Conservation (phyloP, 2,329 filamentous ascomycete genomes). For the Cladophialophora psammophila region DNA sequence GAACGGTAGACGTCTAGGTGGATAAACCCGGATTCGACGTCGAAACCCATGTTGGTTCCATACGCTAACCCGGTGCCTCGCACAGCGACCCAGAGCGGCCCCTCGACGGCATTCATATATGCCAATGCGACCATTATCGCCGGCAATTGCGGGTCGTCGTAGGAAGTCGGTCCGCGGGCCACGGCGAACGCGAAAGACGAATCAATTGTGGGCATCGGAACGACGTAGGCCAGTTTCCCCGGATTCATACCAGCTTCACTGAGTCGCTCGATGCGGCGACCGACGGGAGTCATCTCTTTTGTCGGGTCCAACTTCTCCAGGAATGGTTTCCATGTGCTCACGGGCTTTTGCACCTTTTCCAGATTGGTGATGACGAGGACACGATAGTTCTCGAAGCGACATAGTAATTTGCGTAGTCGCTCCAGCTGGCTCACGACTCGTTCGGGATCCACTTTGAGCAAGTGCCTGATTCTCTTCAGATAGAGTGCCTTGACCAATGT, state of each 20-base stretch:
- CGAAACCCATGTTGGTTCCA: constrained; percentile 78
- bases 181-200: constrained; percentile 86
- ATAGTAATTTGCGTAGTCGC: constrained; percentile 75
- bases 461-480: constrained; percentile 81
- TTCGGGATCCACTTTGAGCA: constrained; percentile 78
- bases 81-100: constrained; percentile 91
- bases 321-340: constrained; percentile 78
- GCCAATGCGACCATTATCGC: constrained; percentile 86
- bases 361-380: constrained; percentile 84
- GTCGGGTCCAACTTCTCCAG: constrained; percentile 59
- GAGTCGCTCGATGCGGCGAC: constrained; percentile 73
- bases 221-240: constrained; percentile 76
- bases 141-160: constrained; percentile 77
- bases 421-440: constrained; percentile 80
- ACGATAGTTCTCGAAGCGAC: constrained; percentile 85
- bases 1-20: constrained; percentile 89
- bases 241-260: constrained; percentile 76
- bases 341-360: constrained; percentile 73
- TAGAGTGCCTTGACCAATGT: constrained; percentile 88
- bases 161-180: constrained; percentile 75
- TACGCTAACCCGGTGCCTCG: constrained; percentile 94
- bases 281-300: constrained; percentile 71
- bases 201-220: constrained; percentile 92
- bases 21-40: constrained; percentile 79
- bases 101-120: constrained; percentile 92